These are phyloP conservation scores for Alnus glutinosa DNA, from an alignment of 306 rosid species.

Conservation along the genomic window DNA sequence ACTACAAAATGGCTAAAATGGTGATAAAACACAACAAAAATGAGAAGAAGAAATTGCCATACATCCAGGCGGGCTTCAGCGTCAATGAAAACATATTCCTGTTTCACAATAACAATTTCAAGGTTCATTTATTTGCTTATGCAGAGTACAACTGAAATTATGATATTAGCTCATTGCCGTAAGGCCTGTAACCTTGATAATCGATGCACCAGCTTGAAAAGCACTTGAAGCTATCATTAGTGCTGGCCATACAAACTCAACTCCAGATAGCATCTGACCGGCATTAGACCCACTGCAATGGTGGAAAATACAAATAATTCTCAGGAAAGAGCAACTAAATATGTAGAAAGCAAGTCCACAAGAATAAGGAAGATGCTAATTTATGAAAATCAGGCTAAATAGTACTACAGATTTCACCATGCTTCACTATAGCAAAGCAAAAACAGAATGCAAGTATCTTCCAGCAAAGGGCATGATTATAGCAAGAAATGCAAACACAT, in stretches of 20 bases:
- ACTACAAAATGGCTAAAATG: constrained; percentile 14
- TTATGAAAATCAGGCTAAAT: neutral
- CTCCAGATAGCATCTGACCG: constrained; percentile 78
- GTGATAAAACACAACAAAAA: neutral
- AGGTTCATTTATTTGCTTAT: constrained; percentile 24
- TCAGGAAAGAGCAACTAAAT: constrained; percentile 23
- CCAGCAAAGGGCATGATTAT: neutral
- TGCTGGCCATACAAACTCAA: constrained; percentile 73
- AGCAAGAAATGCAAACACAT: neutral
- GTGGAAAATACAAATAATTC: constrained; percentile 29
- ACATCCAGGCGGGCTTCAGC: constrained; percentile 64
- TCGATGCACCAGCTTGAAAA: constrained; percentile 91
- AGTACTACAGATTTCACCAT: neutral
- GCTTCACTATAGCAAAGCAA: constrained; percentile 5
- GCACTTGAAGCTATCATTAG: constrained; percentile 81
- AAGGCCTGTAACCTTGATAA: constrained; percentile 60
- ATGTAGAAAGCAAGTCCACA: constrained; percentile 4
- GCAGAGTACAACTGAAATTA: constrained; percentile 26
- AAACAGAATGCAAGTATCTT: constrained; percentile 1
- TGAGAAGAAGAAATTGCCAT: constrained; percentile 14
- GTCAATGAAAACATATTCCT: constrained; percentile 77
- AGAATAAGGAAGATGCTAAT: neutral
- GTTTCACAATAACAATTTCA: constrained; percentile 30
- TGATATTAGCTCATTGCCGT: constrained; percentile 18
- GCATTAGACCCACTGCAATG: constrained; percentile 77